phyloP scores from a whole-genome alignment of 345 rosid genomes.

The Microthlaspi erraticum region DNA sequence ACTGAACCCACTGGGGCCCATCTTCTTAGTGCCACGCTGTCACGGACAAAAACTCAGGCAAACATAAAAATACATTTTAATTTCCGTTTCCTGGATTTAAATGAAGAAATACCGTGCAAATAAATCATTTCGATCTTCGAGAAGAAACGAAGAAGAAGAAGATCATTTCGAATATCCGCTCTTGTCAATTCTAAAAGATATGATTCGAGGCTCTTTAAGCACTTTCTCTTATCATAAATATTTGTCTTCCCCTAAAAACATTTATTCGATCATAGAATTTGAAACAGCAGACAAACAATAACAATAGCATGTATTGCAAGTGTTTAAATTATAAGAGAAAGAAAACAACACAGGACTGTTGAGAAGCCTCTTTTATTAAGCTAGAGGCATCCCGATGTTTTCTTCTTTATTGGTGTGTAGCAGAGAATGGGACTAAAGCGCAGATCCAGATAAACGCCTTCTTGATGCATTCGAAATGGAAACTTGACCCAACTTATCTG shows the following conservation, averaged over 20 bases:
- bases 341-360: neutral
- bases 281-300: conserved; percentile 20
- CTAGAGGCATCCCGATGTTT: conserved; percentile 28
- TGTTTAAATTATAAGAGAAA: neutral
- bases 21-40: neutral
- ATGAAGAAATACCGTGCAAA: neutral
- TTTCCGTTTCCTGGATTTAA: neutral
- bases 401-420: conserved; percentile 17
- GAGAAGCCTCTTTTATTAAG: conserved; percentile 21
- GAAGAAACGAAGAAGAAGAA: neutral
- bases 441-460: conserved; percentile 81
- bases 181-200: neutral
- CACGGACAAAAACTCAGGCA: conserved; percentile 9
- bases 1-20: conserved; percentile 26
- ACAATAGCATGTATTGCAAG: neutral
- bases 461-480: conserved; percentile 85
- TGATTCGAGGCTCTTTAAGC: neutral
- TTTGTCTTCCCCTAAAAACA: neutral
- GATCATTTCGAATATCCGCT: neutral
- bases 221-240: neutral
- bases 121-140: neutral
- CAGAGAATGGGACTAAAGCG: conserved; percentile 41
- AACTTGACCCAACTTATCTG: conserved; percentile 66
- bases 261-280: neutral
- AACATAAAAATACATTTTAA: neutral